Evolutionary conservation across 23 red algal genomes (phyloP), one percentile per base, ranked within the genome.

Genomic region (Gracilaria vermiculophylla): DNA sequence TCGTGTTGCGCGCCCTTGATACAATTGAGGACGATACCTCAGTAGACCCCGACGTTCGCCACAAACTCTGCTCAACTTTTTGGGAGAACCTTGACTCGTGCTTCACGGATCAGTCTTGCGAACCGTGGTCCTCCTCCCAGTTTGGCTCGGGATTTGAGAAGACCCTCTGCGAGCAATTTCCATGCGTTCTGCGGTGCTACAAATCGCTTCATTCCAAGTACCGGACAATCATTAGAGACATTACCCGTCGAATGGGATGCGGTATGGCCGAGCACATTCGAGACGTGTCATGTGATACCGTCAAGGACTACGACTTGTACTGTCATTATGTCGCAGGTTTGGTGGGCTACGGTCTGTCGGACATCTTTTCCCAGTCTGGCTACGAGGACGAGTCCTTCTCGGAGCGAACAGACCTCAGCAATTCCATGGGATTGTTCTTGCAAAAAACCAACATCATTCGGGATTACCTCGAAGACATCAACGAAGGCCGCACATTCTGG

Each of bases 361-460:
- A 85, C 28, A 95, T 98, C 56, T 98, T 98, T 83, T 84, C 67
- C 5, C 41, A 50, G n/a, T 77, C 83, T 41, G 91, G 85, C 21
- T 50, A 33, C 51, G 90, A 95, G 51, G 49, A 82, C 10, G 17
- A 45, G 3, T 58, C 71, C 13, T 87, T 91, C 58, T 35, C 87
- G 6, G 44, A 91, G 25, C 71, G 78, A 29, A 91, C 62, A 7
- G 77, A 89, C 29, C 79, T 98, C 45, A 78, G 88, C 74, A 98
- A 94, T 61, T 95, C 92, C 5, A 98, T 98, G 96, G 96, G 96
- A 51, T 74, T 95, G 36, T 98, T 98, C 77, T 75, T 98, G 58
- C 96, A 98, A 77, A 98, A 98, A 73, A 95, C 93, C 33, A 98
- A 98, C 57, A 98, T 98, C 71, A 94, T 98, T 31, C 92, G 96